phyloP scores from a whole-genome alignment of 2,329 filamentous ascomycete genomes.

The Calcarisporium arbuscula region DNA sequence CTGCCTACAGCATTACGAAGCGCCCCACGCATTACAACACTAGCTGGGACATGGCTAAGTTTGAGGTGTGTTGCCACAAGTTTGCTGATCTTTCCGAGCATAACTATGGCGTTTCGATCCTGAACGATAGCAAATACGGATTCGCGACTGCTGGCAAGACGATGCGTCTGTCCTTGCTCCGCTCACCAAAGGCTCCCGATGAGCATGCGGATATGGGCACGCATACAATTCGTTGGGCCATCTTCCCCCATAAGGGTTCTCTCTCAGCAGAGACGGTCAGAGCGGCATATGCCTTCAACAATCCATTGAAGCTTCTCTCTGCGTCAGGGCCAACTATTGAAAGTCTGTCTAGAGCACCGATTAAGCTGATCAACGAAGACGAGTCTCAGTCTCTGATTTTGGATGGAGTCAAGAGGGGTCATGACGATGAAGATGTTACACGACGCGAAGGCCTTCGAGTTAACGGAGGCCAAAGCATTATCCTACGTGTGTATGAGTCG shows the following conservation, averaged over 20 bases:
- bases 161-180: conserved; percentile 82
- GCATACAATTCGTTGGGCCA: conserved; percentile 83
- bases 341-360: conserved; percentile 33
- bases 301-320: conserved; percentile 50
- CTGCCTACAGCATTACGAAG: conserved; percentile 81
- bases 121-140: conserved; percentile 95
- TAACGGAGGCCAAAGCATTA: conserved; percentile 69
- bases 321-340: conserved; percentile 20
- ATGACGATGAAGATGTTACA: conserved; percentile 72
- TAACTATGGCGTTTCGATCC: conserved; percentile 82
- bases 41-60: conserved; percentile 94
- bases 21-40: conserved; percentile 98
- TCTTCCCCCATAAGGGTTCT: conserved; percentile 73
- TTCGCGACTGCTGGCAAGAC: conserved; percentile 84
- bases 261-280: conserved; percentile 70
- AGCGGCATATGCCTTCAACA: conserved; percentile 87
- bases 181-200: conserved; percentile 87
- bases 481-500: conserved; percentile 82
- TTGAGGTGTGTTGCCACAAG: conserved; percentile 93
- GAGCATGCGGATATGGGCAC: conserved; percentile 89
- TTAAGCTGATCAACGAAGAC: conserved; percentile 59
- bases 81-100: conserved; percentile 87
- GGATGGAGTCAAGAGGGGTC: conserved; percentile 89
- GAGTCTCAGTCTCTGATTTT: conserved; percentile 60
- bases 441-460: conserved; percentile 53